Evolutionary conservation across 2,329 filamentous ascomycete genomes (phyloP).

Genomic region (Penicillium griseofulvum): DNA sequence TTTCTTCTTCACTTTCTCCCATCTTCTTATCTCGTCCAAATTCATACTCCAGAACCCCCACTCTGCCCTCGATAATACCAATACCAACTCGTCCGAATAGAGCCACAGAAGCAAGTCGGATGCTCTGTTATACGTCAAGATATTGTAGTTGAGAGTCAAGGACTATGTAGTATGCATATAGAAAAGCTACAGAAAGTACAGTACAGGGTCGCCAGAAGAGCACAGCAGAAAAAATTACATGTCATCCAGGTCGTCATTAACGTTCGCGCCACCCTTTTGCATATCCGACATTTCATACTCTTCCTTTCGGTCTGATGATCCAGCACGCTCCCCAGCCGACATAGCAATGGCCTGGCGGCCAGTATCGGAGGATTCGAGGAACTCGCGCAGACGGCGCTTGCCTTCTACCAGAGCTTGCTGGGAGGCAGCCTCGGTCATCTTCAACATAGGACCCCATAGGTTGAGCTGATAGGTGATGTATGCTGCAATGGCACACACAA

Average conservation of each 20-base stretch:
- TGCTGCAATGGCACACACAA: slow-evolving; percentile 70
- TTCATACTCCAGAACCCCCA: too few species aligned
- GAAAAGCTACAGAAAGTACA: slow-evolving; percentile 7
- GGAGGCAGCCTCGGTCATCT: slow-evolving; percentile 88
- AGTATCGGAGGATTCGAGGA: slow-evolving; percentile 81
- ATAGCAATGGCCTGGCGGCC: slow-evolving; percentile 80
- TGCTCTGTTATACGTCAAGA: background rate
- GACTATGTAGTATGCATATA: slow-evolving; percentile 7
- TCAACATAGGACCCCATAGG: slow-evolving; percentile 90
- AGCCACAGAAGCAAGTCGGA: background rate
- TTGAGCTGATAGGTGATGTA: slow-evolving; percentile 94
- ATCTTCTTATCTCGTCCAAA: too few species aligned
- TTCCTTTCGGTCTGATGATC: slow-evolving; percentile 40
- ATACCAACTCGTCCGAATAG: too few species aligned
- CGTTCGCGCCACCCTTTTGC: slow-evolving; percentile 25
- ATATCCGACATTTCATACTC: slow-evolving; percentile 58
- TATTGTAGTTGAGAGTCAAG: background rate
- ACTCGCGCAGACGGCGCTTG: slow-evolving; percentile 86
- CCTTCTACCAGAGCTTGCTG: slow-evolving; percentile 85
- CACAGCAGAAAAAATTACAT: slow-evolving; percentile 26
- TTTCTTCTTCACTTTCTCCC: too few species aligned
- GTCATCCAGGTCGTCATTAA: slow-evolving; percentile 35
- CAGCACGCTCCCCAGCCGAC: slow-evolving; percentile 48
- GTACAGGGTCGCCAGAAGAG: slow-evolving; percentile 12
- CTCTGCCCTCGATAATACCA: too few species aligned